These are phyloP conservation scores for Rhodamnia rubescens DNA, from an alignment of 345 rosid genomes.

Conservation along the genomic window DNA sequence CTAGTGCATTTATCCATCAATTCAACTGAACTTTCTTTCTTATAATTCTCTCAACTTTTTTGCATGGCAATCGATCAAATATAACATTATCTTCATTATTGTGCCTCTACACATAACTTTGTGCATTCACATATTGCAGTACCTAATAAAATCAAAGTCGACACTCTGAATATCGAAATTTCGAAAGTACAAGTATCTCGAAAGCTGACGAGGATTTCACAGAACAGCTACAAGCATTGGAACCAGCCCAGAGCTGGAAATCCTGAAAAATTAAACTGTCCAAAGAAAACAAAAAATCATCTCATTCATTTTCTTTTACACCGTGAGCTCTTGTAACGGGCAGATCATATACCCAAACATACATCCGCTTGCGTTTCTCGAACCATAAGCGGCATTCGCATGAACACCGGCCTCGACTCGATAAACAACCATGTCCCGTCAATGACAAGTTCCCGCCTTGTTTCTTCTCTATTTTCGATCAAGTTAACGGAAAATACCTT, in stretches of 20 bases:
- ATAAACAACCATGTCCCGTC: not conserved
- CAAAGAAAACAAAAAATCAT: not conserved
- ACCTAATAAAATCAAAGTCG: too few species aligned
- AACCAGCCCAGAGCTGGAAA: not conserved
- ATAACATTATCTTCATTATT: not conserved
- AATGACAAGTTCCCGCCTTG: not conserved
- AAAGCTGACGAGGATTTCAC: too few species aligned
- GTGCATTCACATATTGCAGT: too few species aligned
- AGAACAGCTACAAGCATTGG: not conserved
- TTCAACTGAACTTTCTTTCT: not conserved
- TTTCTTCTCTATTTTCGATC: not conserved
- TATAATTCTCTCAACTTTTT: not conserved
- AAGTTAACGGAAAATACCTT: not conserved
- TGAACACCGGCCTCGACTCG: not conserved
- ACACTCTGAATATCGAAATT: too few species aligned
- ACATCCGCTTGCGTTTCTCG: not conserved
- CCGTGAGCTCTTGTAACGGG: too few species aligned
- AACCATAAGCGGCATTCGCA: not conserved
- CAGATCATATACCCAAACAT: not conserved
- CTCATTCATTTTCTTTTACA: not conserved
- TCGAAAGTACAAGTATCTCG: too few species aligned
- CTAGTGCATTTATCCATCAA: too few species aligned
- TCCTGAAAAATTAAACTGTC: not conserved
- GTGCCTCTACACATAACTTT: too few species aligned
- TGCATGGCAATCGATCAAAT: not conserved